Evolutionary conservation across 2,329 filamentous ascomycete genomes (phyloP).

Genomic region (Aspergillus ochraceoroseus): DNA sequence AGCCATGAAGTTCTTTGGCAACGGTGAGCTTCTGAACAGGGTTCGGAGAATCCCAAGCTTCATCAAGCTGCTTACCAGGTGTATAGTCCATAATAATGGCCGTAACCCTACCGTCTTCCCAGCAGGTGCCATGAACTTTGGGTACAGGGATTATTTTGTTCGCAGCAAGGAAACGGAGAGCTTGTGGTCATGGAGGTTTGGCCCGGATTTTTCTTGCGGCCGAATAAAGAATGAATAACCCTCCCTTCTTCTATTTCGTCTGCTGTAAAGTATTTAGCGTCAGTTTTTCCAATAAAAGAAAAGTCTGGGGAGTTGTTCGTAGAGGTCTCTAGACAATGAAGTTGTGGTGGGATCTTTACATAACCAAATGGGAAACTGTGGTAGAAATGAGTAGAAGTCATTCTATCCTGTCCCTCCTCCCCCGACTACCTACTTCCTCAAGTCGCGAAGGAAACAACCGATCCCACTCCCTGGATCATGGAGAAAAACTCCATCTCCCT

Average conservation of each 20-base stretch:
- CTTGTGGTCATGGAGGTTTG: constrained; percentile 10
- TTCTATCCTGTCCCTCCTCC: no score
- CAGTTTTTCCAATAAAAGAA: no score
- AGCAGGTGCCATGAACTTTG: constrained; percentile 11
- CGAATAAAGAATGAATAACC: not conserved
- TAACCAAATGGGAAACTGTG: no score
- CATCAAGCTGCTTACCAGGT: constrained; percentile 19
- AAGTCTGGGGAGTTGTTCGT: no score
- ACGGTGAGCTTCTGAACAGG: constrained; percentile 15
- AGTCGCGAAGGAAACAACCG: constrained; percentile 2
- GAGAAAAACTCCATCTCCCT: no score
- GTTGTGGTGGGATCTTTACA: no score
- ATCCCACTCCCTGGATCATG: not conserved
- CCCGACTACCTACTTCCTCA: no score
- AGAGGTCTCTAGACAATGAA: no score
- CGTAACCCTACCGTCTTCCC: constrained; percentile 9
- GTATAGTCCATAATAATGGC: constrained; percentile 20
- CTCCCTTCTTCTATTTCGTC: not conserved
- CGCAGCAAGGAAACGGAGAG: constrained; percentile 11
- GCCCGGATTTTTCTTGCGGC: not conserved
- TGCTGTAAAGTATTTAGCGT: no score
- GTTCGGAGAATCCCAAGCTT: constrained; percentile 17
- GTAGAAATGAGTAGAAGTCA: no score
- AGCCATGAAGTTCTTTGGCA: constrained; percentile 16
- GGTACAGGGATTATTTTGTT: constrained; percentile 18